Evolutionary conservation across 2,329 filamentous ascomycete species (phyloP).

Genomic region (Stromatinia cepivora): DNA sequence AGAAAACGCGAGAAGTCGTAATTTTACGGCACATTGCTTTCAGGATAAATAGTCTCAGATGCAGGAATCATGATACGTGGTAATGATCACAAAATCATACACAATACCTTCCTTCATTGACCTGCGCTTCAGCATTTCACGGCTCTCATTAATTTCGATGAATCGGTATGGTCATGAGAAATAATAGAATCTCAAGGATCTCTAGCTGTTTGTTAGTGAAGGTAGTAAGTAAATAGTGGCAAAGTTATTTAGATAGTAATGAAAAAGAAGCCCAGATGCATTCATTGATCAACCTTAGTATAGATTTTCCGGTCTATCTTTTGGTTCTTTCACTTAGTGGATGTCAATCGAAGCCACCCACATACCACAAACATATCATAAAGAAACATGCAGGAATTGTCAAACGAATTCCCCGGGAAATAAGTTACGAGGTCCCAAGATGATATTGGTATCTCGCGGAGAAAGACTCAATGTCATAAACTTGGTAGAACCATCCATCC

Average conservation of each 20-base stretch:
- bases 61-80: constrained; percentile 18
- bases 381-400: constrained; percentile 5
- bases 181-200: background rate
- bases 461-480: background rate
- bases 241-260: background rate
- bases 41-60: constrained; percentile 17
- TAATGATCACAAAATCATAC: constrained; percentile 3
- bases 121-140: background rate
- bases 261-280: background rate
- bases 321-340: constrained; percentile 1
- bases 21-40: constrained; percentile 17
- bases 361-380: constrained; percentile 15
- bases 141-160: background rate
- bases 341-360: constrained; percentile 17
- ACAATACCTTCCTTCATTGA: background rate
- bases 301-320: background rate
- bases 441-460: background rate
- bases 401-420: constrained; percentile 5
- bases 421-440: background rate
- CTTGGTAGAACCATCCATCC: background rate
- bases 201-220: background rate
- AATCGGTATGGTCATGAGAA: background rate
- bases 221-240: background rate
- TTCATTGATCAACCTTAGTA: background rate
- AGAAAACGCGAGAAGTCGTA: constrained; percentile 10